Evolutionary conservation across 208 protist species (phyloP), one percentile per base, ranked within the genome.

Genomic region (Phytomonas sp.): DNA sequence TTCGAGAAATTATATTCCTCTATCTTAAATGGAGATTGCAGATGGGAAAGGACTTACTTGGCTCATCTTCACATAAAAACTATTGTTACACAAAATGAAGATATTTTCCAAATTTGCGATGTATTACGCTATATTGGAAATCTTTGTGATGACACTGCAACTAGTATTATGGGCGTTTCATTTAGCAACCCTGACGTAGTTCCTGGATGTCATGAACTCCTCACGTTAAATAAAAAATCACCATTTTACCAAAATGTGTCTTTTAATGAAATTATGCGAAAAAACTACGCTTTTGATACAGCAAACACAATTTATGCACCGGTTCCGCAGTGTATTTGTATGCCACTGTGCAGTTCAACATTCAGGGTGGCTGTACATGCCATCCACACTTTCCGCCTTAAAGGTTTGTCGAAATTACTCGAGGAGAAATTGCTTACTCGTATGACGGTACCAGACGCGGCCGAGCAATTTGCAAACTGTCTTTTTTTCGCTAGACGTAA

Each of bases 221-320:
- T 85, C n/a, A 31, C 13, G 8, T 67, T 63, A 26, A 77, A 81
- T 66, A 61, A 70, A 66, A 70, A 67, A 17, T 72, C 68, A 30
- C 78, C 80, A 34, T 88, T 89, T 75, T 94, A 81, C 76, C 67
- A 81, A 29, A 81, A 82, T 61, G 77, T 61, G 33, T 81, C 70
- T 34, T 65, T 89, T 56, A 53, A 81, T 23, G 67, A 72, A 30
- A 75, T 92, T 62, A 56, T 90, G 29, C 28, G 53, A 34, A 68
- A 67, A 0, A 43, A 68, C 32, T 15, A 64, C 20, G 78, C 79
- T 3, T 60, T 94, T 28, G 78, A 88, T 76, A 82, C 69, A 17
- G 60, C 37, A 6, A 81, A 73, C 66, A 76, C 64, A 30, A 70
- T 40, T 62, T 85, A 85, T 72, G 84, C 84, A 60, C 66, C 71